Percentiles rank a stretch among this genome's conserved stretches.
These are phyloP conservation scores for Chenopodium quinoa DNA, from an alignment of 148 eudicot species.

Conservation along the genomic window DNA sequence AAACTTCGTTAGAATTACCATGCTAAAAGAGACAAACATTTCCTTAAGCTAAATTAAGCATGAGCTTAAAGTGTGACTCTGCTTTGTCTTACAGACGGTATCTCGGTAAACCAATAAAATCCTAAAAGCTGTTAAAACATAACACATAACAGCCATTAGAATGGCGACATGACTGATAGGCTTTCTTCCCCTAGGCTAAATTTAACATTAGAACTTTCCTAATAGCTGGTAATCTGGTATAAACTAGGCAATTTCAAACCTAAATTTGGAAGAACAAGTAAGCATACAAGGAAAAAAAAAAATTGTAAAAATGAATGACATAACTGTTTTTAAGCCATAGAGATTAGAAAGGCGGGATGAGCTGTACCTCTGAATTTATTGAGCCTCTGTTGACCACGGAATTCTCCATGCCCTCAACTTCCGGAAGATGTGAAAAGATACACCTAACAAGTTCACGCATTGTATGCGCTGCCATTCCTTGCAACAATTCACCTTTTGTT, in stretches of 20 bases:
- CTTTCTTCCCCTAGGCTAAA: not conserved
- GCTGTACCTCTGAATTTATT: slow-evolving; percentile 46
- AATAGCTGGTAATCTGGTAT: not conserved
- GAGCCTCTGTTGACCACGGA: slow-evolving; percentile 37
- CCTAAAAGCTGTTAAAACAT: too few relatives aligned
- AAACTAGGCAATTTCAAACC: not conserved
- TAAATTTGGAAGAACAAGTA: not conserved
- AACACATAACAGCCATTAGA: too few relatives aligned
- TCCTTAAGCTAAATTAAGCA: not conserved
- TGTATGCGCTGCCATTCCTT: slow-evolving; percentile 81
- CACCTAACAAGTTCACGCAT: slow-evolving; percentile 89
- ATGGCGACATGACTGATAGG: too few relatives aligned
- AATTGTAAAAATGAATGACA: not conserved
- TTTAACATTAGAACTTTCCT: not conserved
- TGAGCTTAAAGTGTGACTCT: not conserved
- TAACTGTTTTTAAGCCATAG: not conserved
- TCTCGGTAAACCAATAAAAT: too few relatives aligned
- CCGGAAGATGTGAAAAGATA: slow-evolving; percentile 64
- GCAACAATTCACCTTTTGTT: slow-evolving; percentile 83
- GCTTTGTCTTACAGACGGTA: not conserved
- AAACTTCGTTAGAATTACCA: not conserved
- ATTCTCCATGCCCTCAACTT: slow-evolving; percentile 41
- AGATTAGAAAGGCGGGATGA: slow-evolving; percentile 5
- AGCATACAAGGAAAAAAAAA: not conserved
- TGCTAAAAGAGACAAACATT: not conserved